Evolutionary conservation across 2,329 filamentous ascomycete species (phyloP).

Genomic region (Arthroderma sp.): DNA sequence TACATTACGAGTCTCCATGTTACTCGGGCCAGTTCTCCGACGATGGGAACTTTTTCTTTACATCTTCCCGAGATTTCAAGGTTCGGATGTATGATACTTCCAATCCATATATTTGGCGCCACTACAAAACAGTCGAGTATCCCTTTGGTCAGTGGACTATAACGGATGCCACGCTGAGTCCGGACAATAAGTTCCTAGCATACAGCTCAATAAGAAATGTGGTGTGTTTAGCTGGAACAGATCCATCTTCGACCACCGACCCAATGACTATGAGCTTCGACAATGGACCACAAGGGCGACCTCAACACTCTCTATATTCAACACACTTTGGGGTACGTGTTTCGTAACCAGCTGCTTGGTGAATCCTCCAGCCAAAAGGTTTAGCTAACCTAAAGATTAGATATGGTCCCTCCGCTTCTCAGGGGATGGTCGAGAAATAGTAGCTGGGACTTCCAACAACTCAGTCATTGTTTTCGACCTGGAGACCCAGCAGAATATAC

Average conservation of each 20-base stretch:
- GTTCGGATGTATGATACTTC: conserved; percentile 97
- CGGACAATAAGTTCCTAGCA: conserved; percentile 82
- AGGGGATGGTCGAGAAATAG: conserved; percentile 78
- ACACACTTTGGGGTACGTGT: conserved; percentile 35
- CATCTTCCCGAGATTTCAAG: conserved; percentile 80
- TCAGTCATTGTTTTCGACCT: conserved; percentile 88
- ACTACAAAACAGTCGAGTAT: conserved; percentile 82
- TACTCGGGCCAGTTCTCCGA: conserved; percentile 96
- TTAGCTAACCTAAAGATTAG: conserved; percentile 21
- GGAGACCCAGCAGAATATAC: conserved; percentile 61
- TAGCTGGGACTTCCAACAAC: conserved; percentile 70
- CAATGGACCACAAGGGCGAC: conserved; percentile 29
- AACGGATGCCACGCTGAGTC: conserved; percentile 81
- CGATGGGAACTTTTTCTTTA: conserved; percentile 95
- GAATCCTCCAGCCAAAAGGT: background rate
- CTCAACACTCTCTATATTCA: conserved; percentile 24
- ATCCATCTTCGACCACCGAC: conserved; percentile 68
- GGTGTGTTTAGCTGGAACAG: conserved; percentile 77
- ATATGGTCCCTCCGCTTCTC: conserved; percentile 92
- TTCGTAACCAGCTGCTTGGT: background rate
- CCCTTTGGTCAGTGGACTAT: conserved; percentile 90
- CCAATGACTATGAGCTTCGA: conserved; percentile 68
- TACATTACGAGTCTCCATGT: conserved; percentile 74
- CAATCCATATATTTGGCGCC: conserved; percentile 88
- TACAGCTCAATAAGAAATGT: conserved; percentile 79